Conservation (phyloP, 2,329 filamentous ascomycete species). For the Pseudocercospora vitis region DNA sequence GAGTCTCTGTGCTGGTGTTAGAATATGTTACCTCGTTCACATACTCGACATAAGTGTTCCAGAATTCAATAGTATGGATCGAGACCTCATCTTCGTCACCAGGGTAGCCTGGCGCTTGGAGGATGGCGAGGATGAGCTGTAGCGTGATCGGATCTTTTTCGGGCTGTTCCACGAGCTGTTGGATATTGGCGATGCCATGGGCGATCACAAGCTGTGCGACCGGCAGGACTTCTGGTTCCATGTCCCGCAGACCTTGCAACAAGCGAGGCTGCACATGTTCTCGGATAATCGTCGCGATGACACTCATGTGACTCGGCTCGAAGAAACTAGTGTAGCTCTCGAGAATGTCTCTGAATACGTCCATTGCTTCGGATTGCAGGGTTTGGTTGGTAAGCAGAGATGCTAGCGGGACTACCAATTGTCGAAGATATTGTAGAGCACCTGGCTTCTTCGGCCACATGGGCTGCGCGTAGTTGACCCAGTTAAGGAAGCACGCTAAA, state of each 20-base stretch:
- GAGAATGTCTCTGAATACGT: slow-evolving; percentile 65
- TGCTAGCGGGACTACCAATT: slow-evolving; percentile 61
- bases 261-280: slow-evolving; percentile 48
- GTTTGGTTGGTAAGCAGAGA: slow-evolving; percentile 59
- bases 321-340: slow-evolving; percentile 66
- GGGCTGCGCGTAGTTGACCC: slow-evolving; percentile 72
- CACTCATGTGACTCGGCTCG: slow-evolving; percentile 56
- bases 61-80: slow-evolving; percentile 74
- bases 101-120: slow-evolving; percentile 65
- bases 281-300: slow-evolving; percentile 60
- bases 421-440: slow-evolving; percentile 59
- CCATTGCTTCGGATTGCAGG: slow-evolving; percentile 61
- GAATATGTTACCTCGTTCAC: slow-evolving; percentile 60
- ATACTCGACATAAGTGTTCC: slow-evolving; percentile 70
- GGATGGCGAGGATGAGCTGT: slow-evolving; percentile 60
- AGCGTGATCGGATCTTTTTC: slow-evolving; percentile 55
- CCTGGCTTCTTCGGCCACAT: slow-evolving; percentile 59
- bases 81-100: slow-evolving; percentile 74
- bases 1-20: slow-evolving; percentile 40
- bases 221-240: slow-evolving; percentile 58
- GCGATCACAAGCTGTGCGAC: slow-evolving; percentile 67
- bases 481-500: slow-evolving; percentile 50
- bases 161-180: slow-evolving; percentile 57
- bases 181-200: slow-evolving; percentile 66
- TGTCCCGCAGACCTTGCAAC: slow-evolving; percentile 57